These are phyloP conservation scores for Sambucus nigra DNA, from an alignment of 129 eudicot genomes.

Conservation along the genomic window DNA sequence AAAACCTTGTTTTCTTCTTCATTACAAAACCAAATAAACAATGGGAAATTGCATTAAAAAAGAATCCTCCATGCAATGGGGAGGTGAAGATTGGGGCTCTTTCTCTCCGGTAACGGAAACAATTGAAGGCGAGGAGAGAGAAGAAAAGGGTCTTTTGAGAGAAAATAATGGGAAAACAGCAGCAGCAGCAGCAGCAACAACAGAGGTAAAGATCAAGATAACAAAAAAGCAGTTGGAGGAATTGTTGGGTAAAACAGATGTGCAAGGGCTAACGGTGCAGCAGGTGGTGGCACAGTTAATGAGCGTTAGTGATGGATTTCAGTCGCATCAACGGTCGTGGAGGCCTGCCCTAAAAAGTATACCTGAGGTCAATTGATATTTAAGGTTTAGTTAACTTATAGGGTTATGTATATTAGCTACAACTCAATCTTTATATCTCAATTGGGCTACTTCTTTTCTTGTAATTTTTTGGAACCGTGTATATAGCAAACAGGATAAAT, in stretches of 20 bases:
- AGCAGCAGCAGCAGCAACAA: too few species aligned
- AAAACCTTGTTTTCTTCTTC: not conserved
- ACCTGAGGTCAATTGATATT: constrained; percentile 30
- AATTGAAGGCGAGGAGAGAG: not conserved
- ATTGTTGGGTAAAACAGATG: constrained; percentile 21
- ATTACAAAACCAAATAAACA: not conserved
- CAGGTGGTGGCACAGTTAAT: constrained; percentile 33
- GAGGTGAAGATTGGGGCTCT: constrained; percentile 47
- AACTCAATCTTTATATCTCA: too few species aligned
- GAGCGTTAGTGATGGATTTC: constrained; percentile 21
- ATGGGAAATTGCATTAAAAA: constrained; percentile 48
- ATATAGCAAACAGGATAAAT: too few species aligned
- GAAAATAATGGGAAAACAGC: too few species aligned
- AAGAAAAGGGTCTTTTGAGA: constrained; percentile 6
- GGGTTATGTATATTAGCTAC: too few species aligned
- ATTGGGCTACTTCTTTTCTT: too few species aligned
- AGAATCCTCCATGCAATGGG: constrained; percentile 32
- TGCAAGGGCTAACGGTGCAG: constrained; percentile 31
- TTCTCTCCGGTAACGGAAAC: constrained; percentile 8
- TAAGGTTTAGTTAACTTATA: too few species aligned
- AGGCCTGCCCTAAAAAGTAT: constrained; percentile 46
- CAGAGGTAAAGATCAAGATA: constrained; percentile 45
- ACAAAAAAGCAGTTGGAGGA: constrained; percentile 37
- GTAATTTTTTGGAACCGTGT: too few species aligned
- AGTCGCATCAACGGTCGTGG: constrained; percentile 36